Conservation (phyloP, 176 grass and related monocot genomes). For the Oryza glaberrima region DNA sequence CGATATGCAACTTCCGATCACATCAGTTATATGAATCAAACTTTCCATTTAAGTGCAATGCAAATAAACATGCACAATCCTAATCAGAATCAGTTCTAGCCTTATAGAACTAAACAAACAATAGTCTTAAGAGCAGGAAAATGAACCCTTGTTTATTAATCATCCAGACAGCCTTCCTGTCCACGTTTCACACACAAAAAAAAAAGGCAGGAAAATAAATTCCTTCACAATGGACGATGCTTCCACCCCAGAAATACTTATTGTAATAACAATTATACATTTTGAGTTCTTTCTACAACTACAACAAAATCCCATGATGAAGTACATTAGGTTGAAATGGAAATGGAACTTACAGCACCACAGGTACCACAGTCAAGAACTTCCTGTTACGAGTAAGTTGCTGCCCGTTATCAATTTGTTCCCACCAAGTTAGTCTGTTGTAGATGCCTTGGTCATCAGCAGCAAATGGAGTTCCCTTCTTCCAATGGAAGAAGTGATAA, state of each 20-base stretch:
- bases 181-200: neutral
- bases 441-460: slow-evolving; percentile 70
- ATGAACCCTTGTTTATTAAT: neutral
- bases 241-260: neutral
- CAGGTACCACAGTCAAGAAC: slow-evolving; percentile 64
- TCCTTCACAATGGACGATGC: neutral
- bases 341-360: slow-evolving; percentile 61
- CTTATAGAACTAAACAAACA: neutral
- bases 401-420: slow-evolving; percentile 65
- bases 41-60: neutral
- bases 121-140: neutral
- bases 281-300: neutral
- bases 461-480: slow-evolving; percentile 71
- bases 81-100: neutral
- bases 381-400: slow-evolving; percentile 69
- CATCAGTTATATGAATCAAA: neutral
- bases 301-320: neutral
- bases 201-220: neutral
- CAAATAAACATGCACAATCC: neutral
- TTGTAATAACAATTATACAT: neutral
- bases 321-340: slow-evolving; percentile 1
- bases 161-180: neutral
- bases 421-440: slow-evolving; percentile 71
- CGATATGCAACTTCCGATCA: neutral
- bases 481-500: slow-evolving; percentile 70